Percentiles rank a stretch among this genome's conserved stretches.
These are phyloP conservation scores for Cyberlindnera japonica DNA, from an alignment of 805 yeast genomes.

Conservation along the genomic window DNA sequence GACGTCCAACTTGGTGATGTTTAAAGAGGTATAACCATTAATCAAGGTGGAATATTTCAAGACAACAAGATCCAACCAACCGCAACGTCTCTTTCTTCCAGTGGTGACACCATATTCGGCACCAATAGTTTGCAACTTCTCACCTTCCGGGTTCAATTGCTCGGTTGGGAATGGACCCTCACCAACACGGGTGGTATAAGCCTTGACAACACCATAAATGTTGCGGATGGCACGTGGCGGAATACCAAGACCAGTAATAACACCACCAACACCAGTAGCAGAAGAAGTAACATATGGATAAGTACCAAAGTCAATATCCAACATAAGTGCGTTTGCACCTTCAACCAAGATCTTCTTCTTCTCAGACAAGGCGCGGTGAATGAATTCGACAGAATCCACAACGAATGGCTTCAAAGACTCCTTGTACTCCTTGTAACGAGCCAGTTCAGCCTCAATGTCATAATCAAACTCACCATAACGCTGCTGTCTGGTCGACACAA, in stretches of 20 bases:
- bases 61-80: slow-evolving; percentile 97
- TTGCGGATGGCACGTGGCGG: slow-evolving; percentile 85
- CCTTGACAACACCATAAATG: slow-evolving; percentile 94
- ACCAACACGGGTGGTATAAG: slow-evolving; percentile 98
- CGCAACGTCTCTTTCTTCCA: slow-evolving; percentile 98
- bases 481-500: slow-evolving; percentile 75
- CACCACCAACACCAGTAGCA: slow-evolving; percentile 97
- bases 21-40: slow-evolving; percentile 92
- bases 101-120: slow-evolving; percentile 98
- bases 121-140: slow-evolving; percentile 83
- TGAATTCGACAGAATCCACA: slow-evolving; percentile 84
- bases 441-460: slow-evolving; percentile 77
- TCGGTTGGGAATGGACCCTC: slow-evolving; percentile 99
- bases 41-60: slow-evolving; percentile 85
- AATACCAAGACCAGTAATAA: slow-evolving; percentile 90
- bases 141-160: slow-evolving; percentile 85
- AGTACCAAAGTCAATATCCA: slow-evolving; percentile 96
- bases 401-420: slow-evolving; percentile 83
- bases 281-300: slow-evolving; percentile 97
- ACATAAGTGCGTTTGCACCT: slow-evolving; percentile 98
- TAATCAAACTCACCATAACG: slow-evolving; percentile 93
- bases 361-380: slow-evolving; percentile 68
- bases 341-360: slow-evolving; percentile 90
- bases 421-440: slow-evolving; percentile 68
- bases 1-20: slow-evolving; percentile 94